Evolutionary conservation across 2,329 filamentous ascomycete genomes (phyloP), one percentile per base, ranked within the genome.

Genomic region (Hawksworthiomyces lignivorus): DNA sequence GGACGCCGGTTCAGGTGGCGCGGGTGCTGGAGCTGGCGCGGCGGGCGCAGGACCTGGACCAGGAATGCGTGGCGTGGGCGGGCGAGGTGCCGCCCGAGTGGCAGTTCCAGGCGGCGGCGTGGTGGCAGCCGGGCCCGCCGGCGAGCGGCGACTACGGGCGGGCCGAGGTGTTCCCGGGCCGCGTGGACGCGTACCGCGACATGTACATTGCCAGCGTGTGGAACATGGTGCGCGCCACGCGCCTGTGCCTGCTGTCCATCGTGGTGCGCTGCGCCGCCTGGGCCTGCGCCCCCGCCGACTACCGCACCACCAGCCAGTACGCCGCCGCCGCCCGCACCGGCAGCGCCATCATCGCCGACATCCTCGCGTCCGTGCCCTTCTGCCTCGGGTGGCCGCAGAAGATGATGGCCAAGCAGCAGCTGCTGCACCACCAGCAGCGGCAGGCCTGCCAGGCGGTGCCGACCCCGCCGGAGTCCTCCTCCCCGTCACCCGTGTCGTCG

Each of bases 221-320:
- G 69, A 80, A 80, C 54, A 62, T 74, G 58, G 62, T 67, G 45
- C 64, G 76, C 14, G 66, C 71, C 14, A 66, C 69, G 7, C 65
- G 77, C 3, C 62, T 81, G 21, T 68, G 75, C 39, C 62, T 80
- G 19, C 68, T 70, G 4, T 70, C 73, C 14, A 58, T 76, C 14
- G 68, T 73, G 28, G 70, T 80, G 11, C 71, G 77, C 7, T 79
- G 75, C 51, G 69, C 72, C 7, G 77, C 77, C 2, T 80, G 76
- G 75, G 63, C 75, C 19, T 75, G 73, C 54, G 64, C 69, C 8
- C 77, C 77, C 0, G 67, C 75, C 8, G 77, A 82, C 56, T 80
- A 80, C 52, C 65, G 76, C 31, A 80, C 75, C 1, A 80, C 76
- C 6, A 69, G 74, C 15, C 74, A 80, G 55, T 81, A 80, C 49